Conservation (phyloP, 2,329 filamentous ascomycete species). For the Thelonectria discophora region DNA sequence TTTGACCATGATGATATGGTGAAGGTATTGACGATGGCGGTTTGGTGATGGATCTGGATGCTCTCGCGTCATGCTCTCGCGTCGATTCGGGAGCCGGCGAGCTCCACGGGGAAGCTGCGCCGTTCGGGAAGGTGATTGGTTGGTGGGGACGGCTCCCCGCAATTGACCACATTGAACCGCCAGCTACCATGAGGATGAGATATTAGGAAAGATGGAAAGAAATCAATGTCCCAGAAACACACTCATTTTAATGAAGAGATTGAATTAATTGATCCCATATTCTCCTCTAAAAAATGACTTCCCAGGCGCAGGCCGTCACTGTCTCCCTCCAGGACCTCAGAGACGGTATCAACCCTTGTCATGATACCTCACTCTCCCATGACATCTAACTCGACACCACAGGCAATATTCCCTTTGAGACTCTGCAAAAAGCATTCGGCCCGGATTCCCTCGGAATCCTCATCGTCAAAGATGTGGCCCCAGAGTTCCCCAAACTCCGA, state of each 20-base stretch:
- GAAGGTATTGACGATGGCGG: background rate
- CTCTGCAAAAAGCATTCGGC: slow-evolving; percentile 83
- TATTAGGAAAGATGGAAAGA: slow-evolving; percentile 11
- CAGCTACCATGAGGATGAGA: slow-evolving; percentile 5
- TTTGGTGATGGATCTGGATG: slow-evolving; percentile 6
- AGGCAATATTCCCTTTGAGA: slow-evolving; percentile 74
- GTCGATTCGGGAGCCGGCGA: slow-evolving; percentile 49
- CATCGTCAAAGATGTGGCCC: slow-evolving; percentile 85
- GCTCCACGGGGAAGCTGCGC: slow-evolving; percentile 39
- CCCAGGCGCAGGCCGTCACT: slow-evolving; percentile 64
- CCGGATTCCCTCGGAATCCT: slow-evolving; percentile 91
- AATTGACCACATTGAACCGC: background rate
- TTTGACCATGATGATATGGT: slow-evolving; percentile 74
- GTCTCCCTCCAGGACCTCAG: slow-evolving; percentile 70
- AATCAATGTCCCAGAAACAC: background rate
- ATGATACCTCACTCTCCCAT: slow-evolving; percentile 23
- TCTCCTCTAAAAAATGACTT: slow-evolving; percentile 49
- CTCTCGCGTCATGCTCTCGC: too few species aligned
- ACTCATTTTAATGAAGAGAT: background rate
- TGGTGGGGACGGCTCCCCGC: slow-evolving; percentile 36
- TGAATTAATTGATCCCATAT: background rate
- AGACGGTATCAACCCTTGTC: slow-evolving; percentile 54
- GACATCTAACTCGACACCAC: slow-evolving; percentile 27
- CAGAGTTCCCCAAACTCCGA: slow-evolving; percentile 75
- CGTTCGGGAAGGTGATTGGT: slow-evolving; percentile 31